Evolutionary conservation across 208 protist genomes (phyloP), one percentile per base, ranked within the genome.

Genomic region (Leishmania guyanensis): DNA sequence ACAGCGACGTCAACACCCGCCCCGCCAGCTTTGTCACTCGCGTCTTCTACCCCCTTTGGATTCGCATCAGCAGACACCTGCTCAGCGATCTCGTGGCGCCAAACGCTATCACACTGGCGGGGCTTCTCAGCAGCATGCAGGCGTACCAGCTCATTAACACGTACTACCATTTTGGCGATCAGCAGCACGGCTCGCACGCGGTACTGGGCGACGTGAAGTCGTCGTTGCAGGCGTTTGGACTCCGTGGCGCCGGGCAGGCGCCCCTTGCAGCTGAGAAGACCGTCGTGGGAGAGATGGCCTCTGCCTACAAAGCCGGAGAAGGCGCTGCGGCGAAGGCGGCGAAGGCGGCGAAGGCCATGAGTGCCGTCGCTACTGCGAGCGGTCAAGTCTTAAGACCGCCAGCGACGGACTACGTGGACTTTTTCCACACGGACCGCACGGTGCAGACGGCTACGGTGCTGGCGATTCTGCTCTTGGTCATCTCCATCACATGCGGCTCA

Each of bases 31-130:
- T 97, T 68, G 90, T 97, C 3, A 95, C 94, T 1, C 89, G 90
- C n/a, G 51, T 94, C 17, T 91, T 94, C 36, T 72, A 82, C 62
- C 91, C 91, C 5, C 65, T 97, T 14, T 97, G 93, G 94, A 43
- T 77, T 12, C 76, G 84, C 33, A 86, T 98, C 68, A 93, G 87
- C 80, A 56, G 50, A 9, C 77, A 87, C 53, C 60, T 94, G 22
- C 80, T 98, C 43, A 90, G 91, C 14, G 93, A 95, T n/a, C 87
- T 86, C n/a, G 93, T 98, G 22, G 96, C 96, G 3, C 96, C 96
- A 10, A 98, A 98, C 77, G 89, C 95, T 29, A 95, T 98, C 85
- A 97, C 96, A 29, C 73, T 98, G 39, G 88, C 84, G 8, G 96
- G 95, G 3, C 76, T 96, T 8, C 81, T 98, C 26, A 91, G 89